A percentile compares a stretch with the other conserved stretches of the same genome.
Evolutionary conservation across 164 flowering plant species (phyloP).

Genomic region (Saururus chinensis): DNA sequence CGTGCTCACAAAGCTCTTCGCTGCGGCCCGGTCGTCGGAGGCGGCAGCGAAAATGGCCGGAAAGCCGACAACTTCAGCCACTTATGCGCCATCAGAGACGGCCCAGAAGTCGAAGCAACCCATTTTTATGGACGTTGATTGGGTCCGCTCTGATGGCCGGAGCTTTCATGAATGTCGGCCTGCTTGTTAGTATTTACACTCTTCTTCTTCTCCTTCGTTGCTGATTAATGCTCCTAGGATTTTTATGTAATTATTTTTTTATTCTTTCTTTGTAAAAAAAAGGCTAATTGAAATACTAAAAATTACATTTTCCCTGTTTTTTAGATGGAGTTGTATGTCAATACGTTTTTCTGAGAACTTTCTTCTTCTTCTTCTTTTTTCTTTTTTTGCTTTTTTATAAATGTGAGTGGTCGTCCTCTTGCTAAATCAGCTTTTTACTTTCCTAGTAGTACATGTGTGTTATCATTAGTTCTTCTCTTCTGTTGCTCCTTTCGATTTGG

Average conservation of each 20-base stretch:
- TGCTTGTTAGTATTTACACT: constrained; percentile 40
- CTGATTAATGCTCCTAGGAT: too few relatives aligned
- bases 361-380: neutral
- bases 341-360: too few relatives aligned
- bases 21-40: neutral
- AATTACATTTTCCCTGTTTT: neutral
- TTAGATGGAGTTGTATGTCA: neutral
- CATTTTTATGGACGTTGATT: constrained; percentile 40
- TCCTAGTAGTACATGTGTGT: too few relatives aligned
- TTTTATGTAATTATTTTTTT: too few relatives aligned
- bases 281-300: neutral
- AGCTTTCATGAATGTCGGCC: constrained; percentile 84
- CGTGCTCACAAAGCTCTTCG: neutral
- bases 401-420: too few relatives aligned
- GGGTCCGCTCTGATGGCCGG: constrained; percentile 87
- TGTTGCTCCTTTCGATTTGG: neutral
- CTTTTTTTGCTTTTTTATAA: neutral
- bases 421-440: too few relatives aligned
- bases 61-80: constrained; percentile 25
- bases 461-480: neutral
- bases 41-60: constrained; percentile 33
- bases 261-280: neutral
- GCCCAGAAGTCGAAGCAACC: constrained; percentile 20
- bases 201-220: neutral
- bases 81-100: constrained; percentile 58